phyloP scores from a whole-genome alignment of 106 monocot species.

The Dioscorea alata region DNA sequence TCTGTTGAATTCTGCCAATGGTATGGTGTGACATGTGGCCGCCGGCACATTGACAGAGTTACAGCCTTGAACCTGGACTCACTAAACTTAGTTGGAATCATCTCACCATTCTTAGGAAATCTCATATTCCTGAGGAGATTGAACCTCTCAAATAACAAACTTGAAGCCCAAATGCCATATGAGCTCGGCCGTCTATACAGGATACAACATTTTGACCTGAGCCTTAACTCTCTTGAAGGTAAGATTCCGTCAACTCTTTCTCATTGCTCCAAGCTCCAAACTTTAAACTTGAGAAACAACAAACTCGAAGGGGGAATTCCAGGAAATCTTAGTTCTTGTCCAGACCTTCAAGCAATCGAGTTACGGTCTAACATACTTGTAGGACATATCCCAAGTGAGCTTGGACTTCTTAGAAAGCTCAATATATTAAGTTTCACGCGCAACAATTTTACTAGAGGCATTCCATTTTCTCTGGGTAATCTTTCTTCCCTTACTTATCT shows the following conservation, averaged over 20 bases:
- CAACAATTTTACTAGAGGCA: constrained; percentile 11
- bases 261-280: constrained; percentile 1
- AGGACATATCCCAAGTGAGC: constrained; percentile 9
- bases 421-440: not conserved
- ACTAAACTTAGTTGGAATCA: constrained; percentile 2
- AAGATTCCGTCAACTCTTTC: constrained; percentile 15
- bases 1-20: constrained; percentile 18
- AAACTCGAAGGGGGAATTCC: constrained; percentile 21
- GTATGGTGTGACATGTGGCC: constrained; percentile 21
- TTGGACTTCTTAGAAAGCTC: constrained; percentile 5
- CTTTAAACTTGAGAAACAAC: constrained; percentile 8
- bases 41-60: constrained; percentile 6
- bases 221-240: constrained; percentile 27
- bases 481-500: not conserved
- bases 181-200: constrained; percentile 18
- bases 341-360: constrained; percentile 1
- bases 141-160: constrained; percentile 16
- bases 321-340: not conserved
- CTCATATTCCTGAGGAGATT: constrained; percentile 20
- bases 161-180: constrained; percentile 16
- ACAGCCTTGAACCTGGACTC: constrained; percentile 11
- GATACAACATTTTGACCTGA: constrained; percentile 13
- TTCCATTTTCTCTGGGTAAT: constrained; percentile 19
- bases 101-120: constrained; percentile 24
- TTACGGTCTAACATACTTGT: constrained; percentile 18